These are phyloP conservation scores for Miscanthus lutarioriparius DNA, from an alignment of 176 grass and related monocot genomes.

Conservation along the genomic window DNA sequence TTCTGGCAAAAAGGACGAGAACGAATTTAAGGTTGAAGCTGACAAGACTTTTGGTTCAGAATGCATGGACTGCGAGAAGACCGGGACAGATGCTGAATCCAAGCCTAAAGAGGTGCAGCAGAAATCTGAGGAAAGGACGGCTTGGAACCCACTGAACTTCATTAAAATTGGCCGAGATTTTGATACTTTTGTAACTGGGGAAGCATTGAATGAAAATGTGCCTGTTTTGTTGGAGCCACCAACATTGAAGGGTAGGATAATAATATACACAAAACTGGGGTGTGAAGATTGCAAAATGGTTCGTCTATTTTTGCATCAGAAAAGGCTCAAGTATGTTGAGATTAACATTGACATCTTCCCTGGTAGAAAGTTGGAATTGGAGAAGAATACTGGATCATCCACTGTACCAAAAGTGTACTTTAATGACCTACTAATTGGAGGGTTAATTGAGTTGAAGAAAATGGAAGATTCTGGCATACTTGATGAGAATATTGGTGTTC, in stretches of 20 bases:
- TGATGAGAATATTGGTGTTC: constrained; percentile 57
- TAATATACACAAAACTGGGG: constrained; percentile 77
- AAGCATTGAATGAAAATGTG: constrained; percentile 34
- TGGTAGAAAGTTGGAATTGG: constrained; percentile 78
- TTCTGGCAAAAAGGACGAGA: constrained; percentile 88
- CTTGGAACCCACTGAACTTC: constrained; percentile 92
- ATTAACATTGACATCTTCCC: constrained; percentile 93
- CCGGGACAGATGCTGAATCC: constrained; percentile 40
- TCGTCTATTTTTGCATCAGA: constrained; percentile 62
- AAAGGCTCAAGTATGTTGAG: constrained; percentile 74
- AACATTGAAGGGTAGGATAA: constrained; percentile 64
- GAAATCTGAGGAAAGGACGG: constrained; percentile 54
- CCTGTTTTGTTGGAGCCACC: constrained; percentile 39
- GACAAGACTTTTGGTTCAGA: constrained; percentile 45
- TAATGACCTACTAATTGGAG: constrained; percentile 74
- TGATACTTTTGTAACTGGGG: constrained; percentile 44
- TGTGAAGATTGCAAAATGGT: constrained; percentile 80
- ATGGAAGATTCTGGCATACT: constrained; percentile 71
- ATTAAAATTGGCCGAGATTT: constrained; percentile 71
- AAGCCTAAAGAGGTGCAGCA: constrained; percentile 45
- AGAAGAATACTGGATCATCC: constrained; percentile 74
- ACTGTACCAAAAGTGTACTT: constrained; percentile 84
- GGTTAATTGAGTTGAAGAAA: constrained; percentile 67
- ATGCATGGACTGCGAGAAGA: constrained; percentile 38
- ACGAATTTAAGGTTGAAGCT: constrained; percentile 44